Evolutionary conservation across 805 yeast species (phyloP), one percentile per base, ranked within the genome.

Genomic region (Zygotorulaspora sp.): DNA sequence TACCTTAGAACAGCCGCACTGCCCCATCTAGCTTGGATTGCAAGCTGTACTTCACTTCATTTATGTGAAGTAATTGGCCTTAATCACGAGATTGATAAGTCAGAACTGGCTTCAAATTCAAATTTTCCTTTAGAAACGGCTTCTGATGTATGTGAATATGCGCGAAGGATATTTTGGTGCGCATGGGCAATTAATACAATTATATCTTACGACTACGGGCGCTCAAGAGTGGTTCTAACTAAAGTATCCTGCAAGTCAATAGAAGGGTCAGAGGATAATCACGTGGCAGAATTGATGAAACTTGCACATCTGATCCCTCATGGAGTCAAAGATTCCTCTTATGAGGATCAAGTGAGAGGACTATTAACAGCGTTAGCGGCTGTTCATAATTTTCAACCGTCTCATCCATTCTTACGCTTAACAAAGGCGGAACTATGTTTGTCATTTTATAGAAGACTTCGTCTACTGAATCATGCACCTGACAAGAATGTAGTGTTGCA

Each of bases 131-230:
- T 9, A 10, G 30, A 22, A 15, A 28, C 21, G 14, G 21, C 30
- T 8, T n/a, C 19, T 10, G 35, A 9, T 13, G n/a, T 17, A 9
- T 12, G 32, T 13, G 44, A 43, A n/a, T 30, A 31, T 12, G 38
- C 40, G 7, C 13, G 44, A 24, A 35, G 44, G 14, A 22, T 40
- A 10, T 43, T 43, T 23, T 40, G 47, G 44, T 32, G 38, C 22
- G 44, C 47, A 17, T 40, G 47, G 44, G 35, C 41, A 8, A 36
- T 36, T 17, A 40, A 43, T 18, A 13, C 44, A 5, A 40, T 40
- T 26, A 24, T 43, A 17, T 40, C 44, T 8, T 40, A 36, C 24
- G 47, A 43, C 17, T 43, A 40, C 30, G 44, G 47, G 12, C 41
- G 41, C 8, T 40, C 47, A 16, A 36, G 36, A 13, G 47, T 36